Base-by-base conservation (phyloP, 768 basidiomycete genomes). In the Kwoniella sp. region DNA sequence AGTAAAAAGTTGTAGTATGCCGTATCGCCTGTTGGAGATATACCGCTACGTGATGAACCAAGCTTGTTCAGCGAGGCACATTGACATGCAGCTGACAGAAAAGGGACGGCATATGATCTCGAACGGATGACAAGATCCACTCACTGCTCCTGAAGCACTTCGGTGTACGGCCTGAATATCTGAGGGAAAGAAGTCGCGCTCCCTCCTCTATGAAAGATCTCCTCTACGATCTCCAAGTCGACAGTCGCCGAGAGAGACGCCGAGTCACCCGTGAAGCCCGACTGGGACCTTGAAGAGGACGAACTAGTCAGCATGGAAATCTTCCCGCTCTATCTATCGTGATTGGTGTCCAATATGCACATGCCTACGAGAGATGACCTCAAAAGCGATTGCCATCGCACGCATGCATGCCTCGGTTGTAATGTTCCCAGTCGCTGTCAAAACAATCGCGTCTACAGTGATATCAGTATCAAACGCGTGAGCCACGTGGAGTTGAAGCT, bases 1-100 rank as follows among this genome's bases (percentile, higher is more conserved):
- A 78, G 68, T 1, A 78, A 68, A 56, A 78, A 75, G 26, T 73
- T 68, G 61, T 75, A 78, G 59, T 78, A 78, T 11, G 64, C 67
- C 25, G 76, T 69, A 61, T 78, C 76, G 41, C 53, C 51, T 12
- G 72, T 65, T 4, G 64, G 66, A 2, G 70, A 65, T n/a, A 78
- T 55, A 25, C 71, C 76, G 62, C 76, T 78, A 51, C 25, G 50
- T 13, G 38, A 20, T 20, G 38, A 41, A 41, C 11, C 38, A 41
- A 41, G 11, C 38, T 41, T 41, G 9, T n/a, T n/a, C n/a, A n/a
- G n/a, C n/a, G n/a, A n/a, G 15, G 29, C 22, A 29, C 12, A 28
- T n/a, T 37, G 50, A 45, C 41, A 45, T 45, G 41, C 11, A n/a
- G n/a, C n/a, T n/a, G n/a, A n/a, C n/a, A n/a, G n/a, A n/a, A n/a